phyloP scores from a whole-genome alignment of 176 grass and related monocot genomes.

The Saccharum spontaneum region DNA sequence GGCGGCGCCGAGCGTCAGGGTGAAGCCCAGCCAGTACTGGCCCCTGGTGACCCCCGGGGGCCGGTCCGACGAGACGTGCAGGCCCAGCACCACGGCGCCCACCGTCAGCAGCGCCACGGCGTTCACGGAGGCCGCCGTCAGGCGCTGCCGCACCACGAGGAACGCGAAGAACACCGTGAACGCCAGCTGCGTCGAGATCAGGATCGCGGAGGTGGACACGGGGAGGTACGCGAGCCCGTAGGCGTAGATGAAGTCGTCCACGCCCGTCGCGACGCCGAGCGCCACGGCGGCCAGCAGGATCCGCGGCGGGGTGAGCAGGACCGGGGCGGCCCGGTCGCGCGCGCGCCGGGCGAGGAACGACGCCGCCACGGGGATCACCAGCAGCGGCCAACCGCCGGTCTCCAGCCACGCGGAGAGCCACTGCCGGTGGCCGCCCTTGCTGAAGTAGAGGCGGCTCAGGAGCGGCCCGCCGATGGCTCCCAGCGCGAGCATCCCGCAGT shows the following conservation, averaged over 20 bases:
- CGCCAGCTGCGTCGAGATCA: conserved; percentile 77
- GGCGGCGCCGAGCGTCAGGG: conserved; percentile 55
- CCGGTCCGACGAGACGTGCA: conserved; percentile 45
- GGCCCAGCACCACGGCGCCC: conserved; percentile 60
- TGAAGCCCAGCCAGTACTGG: conserved; percentile 65
- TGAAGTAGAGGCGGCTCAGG: conserved; percentile 64
- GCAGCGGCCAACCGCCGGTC: conserved; percentile 62
- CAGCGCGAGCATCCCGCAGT: conserved; percentile 49
- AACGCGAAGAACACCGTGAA: conserved; percentile 83
- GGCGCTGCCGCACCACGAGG: conserved; percentile 60
- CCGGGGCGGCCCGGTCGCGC: not conserved
- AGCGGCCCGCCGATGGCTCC: conserved; percentile 62
- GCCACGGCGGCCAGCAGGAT: conserved; percentile 43
- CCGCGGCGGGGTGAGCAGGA: conserved; percentile 40
- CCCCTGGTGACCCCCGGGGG: conserved; percentile 35
- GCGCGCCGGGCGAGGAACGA: conserved; percentile 38
- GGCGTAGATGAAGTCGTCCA: conserved; percentile 69
- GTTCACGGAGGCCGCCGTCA: conserved; percentile 55
- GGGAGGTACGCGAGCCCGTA: conserved; percentile 68
- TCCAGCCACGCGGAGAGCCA: conserved; percentile 68
- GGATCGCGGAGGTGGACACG: conserved; percentile 69
- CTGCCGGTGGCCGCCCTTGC: conserved; percentile 57
- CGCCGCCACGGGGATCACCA: conserved; percentile 39
- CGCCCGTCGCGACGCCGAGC: conserved; percentile 53
- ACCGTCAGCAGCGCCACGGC: conserved; percentile 61